Evolutionary conservation across 2,329 filamentous ascomycete genomes (phyloP).

Genomic region (Akanthomyces dipterigenus): DNA sequence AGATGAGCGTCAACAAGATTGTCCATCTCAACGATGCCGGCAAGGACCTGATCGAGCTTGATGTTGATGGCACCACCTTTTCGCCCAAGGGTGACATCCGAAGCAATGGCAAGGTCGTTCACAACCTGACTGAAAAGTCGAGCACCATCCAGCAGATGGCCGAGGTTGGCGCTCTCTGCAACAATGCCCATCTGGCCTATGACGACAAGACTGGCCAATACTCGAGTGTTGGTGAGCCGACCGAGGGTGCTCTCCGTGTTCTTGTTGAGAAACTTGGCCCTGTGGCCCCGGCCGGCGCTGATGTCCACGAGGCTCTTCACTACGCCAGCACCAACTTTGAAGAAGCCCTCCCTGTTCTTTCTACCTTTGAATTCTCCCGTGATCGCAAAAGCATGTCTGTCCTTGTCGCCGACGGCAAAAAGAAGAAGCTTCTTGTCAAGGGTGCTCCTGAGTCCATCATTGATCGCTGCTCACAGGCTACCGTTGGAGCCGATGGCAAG

Average conservation of each 20-base stretch:
- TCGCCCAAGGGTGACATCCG: slow-evolving; percentile 71
- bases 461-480: slow-evolving; percentile 77
- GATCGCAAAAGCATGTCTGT: slow-evolving; percentile 99
- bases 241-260: slow-evolving; percentile 85
- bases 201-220: slow-evolving; percentile 69
- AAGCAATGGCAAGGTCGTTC: slow-evolving; percentile 58
- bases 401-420: slow-evolving; percentile 61
- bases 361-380: slow-evolving; percentile 93
- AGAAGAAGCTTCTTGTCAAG: slow-evolving; percentile 86
- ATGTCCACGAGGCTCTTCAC: slow-evolving; percentile 63
- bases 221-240: slow-evolving; percentile 85
- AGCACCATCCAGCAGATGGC: slow-evolving; percentile 73
- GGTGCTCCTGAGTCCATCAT: slow-evolving; percentile 92
- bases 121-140: slow-evolving; percentile 64
- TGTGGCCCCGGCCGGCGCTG: slow-evolving; percentile 50
- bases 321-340: slow-evolving; percentile 82
- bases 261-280: slow-evolving; percentile 93
- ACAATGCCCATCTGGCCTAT: slow-evolving; percentile 77
- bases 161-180: slow-evolving; percentile 71
- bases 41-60: slow-evolving; percentile 71
- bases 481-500: slow-evolving; percentile 73
- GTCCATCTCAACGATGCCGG: slow-evolving; percentile 74
- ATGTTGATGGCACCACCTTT: slow-evolving; percentile 90
- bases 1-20: slow-evolving; percentile 96
- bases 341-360: slow-evolving; percentile 63